Evolutionary conservation across 2,329 filamentous ascomycete genomes (phyloP).

Genomic region (Epichloe amarillans): DNA sequence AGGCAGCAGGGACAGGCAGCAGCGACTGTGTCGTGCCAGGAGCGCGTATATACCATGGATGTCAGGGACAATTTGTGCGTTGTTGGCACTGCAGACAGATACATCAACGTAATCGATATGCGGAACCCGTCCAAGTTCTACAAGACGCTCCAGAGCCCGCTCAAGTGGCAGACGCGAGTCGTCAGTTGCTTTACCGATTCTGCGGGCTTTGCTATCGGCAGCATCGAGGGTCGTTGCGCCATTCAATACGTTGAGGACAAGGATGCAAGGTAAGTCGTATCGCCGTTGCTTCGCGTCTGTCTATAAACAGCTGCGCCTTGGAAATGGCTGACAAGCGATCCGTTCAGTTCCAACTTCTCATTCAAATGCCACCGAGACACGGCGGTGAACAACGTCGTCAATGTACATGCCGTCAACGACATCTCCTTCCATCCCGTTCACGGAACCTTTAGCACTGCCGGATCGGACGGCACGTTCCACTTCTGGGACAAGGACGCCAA

Average conservation of each 20-base stretch:
- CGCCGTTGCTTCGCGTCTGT: not conserved
- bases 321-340: not conserved
- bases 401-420: constrained; percentile 90
- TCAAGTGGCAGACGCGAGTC: constrained; percentile 96
- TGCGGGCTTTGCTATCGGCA: constrained; percentile 84
- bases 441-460: constrained; percentile 96
- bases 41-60: constrained; percentile 84
- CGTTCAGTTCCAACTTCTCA: constrained; percentile 71
- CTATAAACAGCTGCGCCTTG: not conserved
- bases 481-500: constrained; percentile 93
- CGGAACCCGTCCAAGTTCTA: constrained; percentile 81
- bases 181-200: constrained; percentile 92
- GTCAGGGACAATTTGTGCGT: constrained; percentile 80
- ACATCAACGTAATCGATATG: constrained; percentile 91
- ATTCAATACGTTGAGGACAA: constrained; percentile 99
- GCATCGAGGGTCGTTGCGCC: constrained; percentile 91
- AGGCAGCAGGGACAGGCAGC: constrained; percentile 47
- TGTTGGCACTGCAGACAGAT: constrained; percentile 83
- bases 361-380: constrained; percentile 97
- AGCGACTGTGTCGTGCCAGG: constrained; percentile 53
- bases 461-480: constrained; percentile 90
- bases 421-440: constrained; percentile 96
- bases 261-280: constrained; percentile 49
- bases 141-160: constrained; percentile 88
- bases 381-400: constrained; percentile 60